Base-by-base conservation (phyloP, 2,329 filamentous ascomycete species). In the Alternaria sp. region DNA sequence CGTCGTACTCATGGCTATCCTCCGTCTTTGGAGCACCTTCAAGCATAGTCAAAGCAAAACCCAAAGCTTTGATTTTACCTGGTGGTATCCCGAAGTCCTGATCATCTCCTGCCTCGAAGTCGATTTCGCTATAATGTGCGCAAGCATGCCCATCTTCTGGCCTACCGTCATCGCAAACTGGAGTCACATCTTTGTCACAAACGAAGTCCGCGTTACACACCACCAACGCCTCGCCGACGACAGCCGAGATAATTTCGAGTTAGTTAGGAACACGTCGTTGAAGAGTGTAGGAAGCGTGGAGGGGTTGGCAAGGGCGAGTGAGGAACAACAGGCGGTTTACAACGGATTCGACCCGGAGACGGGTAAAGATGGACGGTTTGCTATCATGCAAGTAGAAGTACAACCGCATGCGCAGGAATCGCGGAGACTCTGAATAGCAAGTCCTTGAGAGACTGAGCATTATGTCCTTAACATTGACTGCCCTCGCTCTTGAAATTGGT, bases 101-200 rank as follows among this genome's bases (percentile, higher is more conserved):
- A 70, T 77, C 36, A 64, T 78, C 43, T 73, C 72, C 14, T 71
- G 66, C 46, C 64, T 78, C 34, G 76, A 78, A 57, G 63, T 78
- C 50, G 70, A 77, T 34, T 72, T 78, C 45, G 76, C 76, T 14
- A 77, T 78, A 56, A 73, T 77, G 25, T 77, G 72, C 62, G 76
- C 74, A 30, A 76, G 73, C 9, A 75, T 79, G 59, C 76, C 76
- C 16, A 77, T 78, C 34, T 78, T 79, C 67, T 79, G 76, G 76
- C 76, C 75, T 7, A 62, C 69, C 14, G 63, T 79, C 34, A 57
- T 72, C 12, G 52, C 65, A n/a, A 66, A 67, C n/a, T 68, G 67
- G 45, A 70, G 64, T 10, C 65, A 74, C 7, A 79, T 78, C 34
- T 75, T 77, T 44, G 72, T 78, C 41, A 74, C 74, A 4, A 71